Conservation (phyloP, 805 yeast species). For the Teunomyces barrocoloradensis region DNA sequence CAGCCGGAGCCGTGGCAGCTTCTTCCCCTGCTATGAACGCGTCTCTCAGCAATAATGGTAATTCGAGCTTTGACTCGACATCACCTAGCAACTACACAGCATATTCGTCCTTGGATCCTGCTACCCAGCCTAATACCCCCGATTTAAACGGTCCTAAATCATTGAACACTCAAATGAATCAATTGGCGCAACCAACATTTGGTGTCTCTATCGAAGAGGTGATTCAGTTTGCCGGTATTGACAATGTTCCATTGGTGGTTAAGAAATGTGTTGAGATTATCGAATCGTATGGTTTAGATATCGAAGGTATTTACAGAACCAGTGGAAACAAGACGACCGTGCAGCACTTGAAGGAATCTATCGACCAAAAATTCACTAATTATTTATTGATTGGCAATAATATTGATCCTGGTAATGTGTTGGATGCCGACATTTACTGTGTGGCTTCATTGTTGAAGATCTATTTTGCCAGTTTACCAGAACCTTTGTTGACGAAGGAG, state of each 20-base stretch:
- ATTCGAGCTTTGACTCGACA: not conserved
- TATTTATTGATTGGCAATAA: constrained; percentile 41
- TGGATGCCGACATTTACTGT: constrained; percentile 79
- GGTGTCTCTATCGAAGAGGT: constrained; percentile 80
- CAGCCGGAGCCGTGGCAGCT: not conserved
- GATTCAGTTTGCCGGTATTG: constrained; percentile 76
- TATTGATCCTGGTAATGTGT: constrained; percentile 42
- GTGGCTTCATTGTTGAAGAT: constrained; percentile 86
- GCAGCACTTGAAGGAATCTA: constrained; percentile 65
- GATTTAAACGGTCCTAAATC: constrained; percentile 38
- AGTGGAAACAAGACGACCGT: constrained; percentile 77
- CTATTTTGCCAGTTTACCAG: constrained; percentile 83
- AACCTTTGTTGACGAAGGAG: constrained; percentile 71
- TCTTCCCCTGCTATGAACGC: not conserved
- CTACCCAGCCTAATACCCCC: constrained; percentile 24
- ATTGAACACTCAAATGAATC: constrained; percentile 16
- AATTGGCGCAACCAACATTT: constrained; percentile 51
- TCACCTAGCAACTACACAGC: not conserved
- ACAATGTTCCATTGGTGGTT: constrained; percentile 88
- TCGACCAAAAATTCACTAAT: constrained; percentile 74
- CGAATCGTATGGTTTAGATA: constrained; percentile 77
- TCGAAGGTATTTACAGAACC: constrained; percentile 88
- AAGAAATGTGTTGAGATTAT: constrained; percentile 83
- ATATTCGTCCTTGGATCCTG: constrained; percentile 35
- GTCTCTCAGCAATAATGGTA: not conserved